Conservation (phyloP, 257 asterid species). For the Petunia axillaris region DNA sequence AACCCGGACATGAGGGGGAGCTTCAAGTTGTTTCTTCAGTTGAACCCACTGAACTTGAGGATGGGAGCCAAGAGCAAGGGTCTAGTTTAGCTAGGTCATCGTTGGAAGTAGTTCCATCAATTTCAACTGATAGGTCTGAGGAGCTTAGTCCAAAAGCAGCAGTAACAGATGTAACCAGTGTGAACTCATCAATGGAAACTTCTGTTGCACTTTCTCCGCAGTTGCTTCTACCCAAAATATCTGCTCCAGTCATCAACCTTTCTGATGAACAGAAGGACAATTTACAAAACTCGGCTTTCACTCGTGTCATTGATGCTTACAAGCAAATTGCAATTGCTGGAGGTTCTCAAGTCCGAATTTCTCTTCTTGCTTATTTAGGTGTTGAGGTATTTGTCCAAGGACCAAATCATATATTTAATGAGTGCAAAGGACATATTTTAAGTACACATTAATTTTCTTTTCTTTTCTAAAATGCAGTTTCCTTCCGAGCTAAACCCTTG, state of each 20-base stretch:
- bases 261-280: conserved; percentile 78
- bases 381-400: conserved; percentile 64
- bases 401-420: conserved; percentile 5
- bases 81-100: conserved; percentile 47
- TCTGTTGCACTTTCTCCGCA: conserved; percentile 53
- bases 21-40: conserved; percentile 37
- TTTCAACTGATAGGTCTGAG: conserved; percentile 80
- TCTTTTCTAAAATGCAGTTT: conserved; percentile 57
- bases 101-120: conserved; percentile 59
- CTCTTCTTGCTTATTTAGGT: conserved; percentile 84
- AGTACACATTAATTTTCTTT: not conserved
- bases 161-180: conserved; percentile 56
- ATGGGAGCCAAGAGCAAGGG: conserved; percentile 52
- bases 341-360: conserved; percentile 78
- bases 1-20: conserved; percentile 54
- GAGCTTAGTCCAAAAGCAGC: conserved; percentile 92
- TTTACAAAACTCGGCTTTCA: conserved; percentile 69
- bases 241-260: conserved; percentile 80
- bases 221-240: conserved; percentile 83
- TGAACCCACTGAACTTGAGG: conserved; percentile 61
- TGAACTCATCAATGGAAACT: conserved; percentile 63
- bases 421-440: not conserved
- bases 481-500: conserved; percentile 91
- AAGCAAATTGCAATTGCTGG: conserved; percentile 81
- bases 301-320: conserved; percentile 86